A percentile compares a stretch with the other conserved stretches of the same genome.
Evolutionary conservation across 31 red algal species (phyloP).

Genomic region (Endocladia muricata): DNA sequence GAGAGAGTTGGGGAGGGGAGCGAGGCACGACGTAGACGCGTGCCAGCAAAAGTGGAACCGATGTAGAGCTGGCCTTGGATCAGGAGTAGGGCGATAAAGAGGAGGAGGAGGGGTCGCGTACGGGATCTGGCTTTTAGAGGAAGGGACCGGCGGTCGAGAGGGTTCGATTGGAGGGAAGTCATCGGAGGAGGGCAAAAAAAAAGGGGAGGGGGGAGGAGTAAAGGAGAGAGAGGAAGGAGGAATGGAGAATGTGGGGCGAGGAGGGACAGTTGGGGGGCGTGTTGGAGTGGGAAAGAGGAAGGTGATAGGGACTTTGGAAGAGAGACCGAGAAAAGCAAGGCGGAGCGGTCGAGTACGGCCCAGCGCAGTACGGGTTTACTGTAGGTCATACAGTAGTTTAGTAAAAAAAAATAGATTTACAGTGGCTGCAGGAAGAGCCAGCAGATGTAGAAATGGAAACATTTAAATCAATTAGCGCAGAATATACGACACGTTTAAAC

Average conservation of each 20-base stretch:
- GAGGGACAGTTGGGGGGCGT: background rate
- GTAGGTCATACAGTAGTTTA: too few relatives aligned
- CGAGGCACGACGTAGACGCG: slow-evolving; percentile 4
- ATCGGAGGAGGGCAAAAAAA: background rate
- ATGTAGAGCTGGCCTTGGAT: slow-evolving; percentile 52
- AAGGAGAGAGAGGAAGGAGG: background rate
- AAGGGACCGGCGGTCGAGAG: background rate
- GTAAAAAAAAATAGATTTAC: too few relatives aligned
- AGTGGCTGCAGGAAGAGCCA: too few relatives aligned
- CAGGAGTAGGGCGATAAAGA: slow-evolving; percentile 13
- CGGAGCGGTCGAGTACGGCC: too few relatives aligned
- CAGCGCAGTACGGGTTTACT: too few relatives aligned
- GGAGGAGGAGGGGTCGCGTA: slow-evolving; percentile 17
- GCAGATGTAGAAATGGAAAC: too few relatives aligned
- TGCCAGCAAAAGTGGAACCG: slow-evolving; percentile 57
- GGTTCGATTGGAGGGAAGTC: background rate
- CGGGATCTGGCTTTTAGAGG: slow-evolving; percentile 14
- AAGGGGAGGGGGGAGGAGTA: background rate
- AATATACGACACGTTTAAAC: too few relatives aligned
- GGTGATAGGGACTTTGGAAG: too few relatives aligned
- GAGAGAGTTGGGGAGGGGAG: background rate
- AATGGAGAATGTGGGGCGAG: background rate
- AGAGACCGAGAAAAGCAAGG: too few relatives aligned
- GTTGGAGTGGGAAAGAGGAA: background rate
- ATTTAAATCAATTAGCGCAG: too few relatives aligned